phyloP scores from a whole-genome alignment of 305 asterid species.

The Fraxinus angustifolia region DNA sequence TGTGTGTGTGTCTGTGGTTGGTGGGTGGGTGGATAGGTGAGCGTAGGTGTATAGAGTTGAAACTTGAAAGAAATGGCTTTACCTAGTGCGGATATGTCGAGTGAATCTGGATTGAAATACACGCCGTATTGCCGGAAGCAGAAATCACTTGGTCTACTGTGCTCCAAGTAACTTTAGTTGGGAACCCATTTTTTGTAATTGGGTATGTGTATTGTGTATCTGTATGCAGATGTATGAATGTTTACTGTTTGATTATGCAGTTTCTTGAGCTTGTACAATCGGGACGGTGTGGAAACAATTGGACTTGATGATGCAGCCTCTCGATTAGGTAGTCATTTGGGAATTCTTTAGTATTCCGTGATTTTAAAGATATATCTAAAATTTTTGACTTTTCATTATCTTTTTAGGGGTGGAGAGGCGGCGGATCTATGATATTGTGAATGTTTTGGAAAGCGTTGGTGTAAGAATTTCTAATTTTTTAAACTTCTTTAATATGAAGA shows the following conservation, averaged over 20 bases:
- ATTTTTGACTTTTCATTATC: no score
- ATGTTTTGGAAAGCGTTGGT: conserved; percentile 92
- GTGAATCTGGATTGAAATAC: conserved; percentile 61
- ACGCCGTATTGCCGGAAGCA: conserved; percentile 77
- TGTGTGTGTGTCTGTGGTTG: not conserved
- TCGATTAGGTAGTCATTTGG: conserved; percentile 46
- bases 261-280: conserved; percentile 70
- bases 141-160: conserved; percentile 83
- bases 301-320: conserved; percentile 92
- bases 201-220: no score
- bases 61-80: conserved; percentile 24
- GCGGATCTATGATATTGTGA: conserved; percentile 95
- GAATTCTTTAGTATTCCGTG: not conserved
- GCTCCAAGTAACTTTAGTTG: conserved; percentile 81
- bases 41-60: not conserved
- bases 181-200: no score
- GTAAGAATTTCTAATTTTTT: conserved; percentile 61
- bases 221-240: not conserved
- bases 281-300: conserved; percentile 66
- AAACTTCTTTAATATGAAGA: no score
- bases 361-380: no score
- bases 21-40: no score
- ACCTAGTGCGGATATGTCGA: conserved; percentile 24
- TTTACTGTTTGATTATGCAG: conserved; percentile 32
- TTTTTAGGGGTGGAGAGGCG: conserved; percentile 84